Conservation (phyloP, 345 rosid genomes). For the Populus davidiana region DNA sequence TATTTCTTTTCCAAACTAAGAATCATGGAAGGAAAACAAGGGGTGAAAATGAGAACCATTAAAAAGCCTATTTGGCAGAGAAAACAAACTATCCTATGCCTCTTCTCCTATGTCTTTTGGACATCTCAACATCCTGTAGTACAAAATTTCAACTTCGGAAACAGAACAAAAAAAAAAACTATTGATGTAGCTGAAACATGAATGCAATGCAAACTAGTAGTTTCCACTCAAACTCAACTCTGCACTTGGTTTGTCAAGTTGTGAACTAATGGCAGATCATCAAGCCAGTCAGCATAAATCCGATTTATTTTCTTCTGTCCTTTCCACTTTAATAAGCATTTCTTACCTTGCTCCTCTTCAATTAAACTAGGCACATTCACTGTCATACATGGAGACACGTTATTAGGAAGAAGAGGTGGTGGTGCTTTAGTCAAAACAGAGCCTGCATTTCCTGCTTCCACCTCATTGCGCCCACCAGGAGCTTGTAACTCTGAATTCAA, state of each 20-base stretch:
- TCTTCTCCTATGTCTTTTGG: not conserved
- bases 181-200: not conserved
- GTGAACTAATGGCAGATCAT: slow-evolving; percentile 62
- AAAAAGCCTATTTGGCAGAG: not conserved
- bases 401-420: slow-evolving; percentile 31
- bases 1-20: not conserved
- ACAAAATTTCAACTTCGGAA: not conserved
- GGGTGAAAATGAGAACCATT: not conserved
- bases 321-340: slow-evolving; percentile 70
- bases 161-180: not conserved
- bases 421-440: slow-evolving; percentile 35
- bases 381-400: slow-evolving; percentile 34
- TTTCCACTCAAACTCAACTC: slow-evolving; percentile 12
- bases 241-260: slow-evolving; percentile 18
- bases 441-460: slow-evolving; percentile 42
- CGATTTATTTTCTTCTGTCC: slow-evolving; percentile 75
- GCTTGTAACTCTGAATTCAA: slow-evolving; percentile 57
- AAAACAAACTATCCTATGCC: not conserved
- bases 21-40: not conserved
- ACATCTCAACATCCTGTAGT: not conserved
- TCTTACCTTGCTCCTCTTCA: slow-evolving; percentile 58
- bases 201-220: not conserved
- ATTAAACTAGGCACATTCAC: slow-evolving; percentile 29
- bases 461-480: slow-evolving; percentile 49
- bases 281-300: slow-evolving; percentile 93